Evolutionary conservation across 495 filamentous ascomycete species (phyloP).

Genomic region (Tirmania nivea): DNA sequence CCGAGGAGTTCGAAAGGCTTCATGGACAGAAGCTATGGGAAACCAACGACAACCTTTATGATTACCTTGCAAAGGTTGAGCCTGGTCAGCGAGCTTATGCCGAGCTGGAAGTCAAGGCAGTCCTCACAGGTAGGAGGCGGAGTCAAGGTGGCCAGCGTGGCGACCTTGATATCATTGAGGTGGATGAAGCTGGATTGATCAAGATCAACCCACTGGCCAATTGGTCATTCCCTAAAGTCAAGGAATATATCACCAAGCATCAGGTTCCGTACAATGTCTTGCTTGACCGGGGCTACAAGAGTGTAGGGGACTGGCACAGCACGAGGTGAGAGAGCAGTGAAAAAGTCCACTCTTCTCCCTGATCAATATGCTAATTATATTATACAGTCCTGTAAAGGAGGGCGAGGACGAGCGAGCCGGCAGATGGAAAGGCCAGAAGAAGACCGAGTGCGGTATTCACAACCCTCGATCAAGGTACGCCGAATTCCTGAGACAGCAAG

Average conservation of each 20-base stretch:
- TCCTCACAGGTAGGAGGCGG: slow-evolving; percentile 79
- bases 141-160: slow-evolving; percentile 89
- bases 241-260: slow-evolving; percentile 63
- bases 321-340: slow-evolving; percentile 29
- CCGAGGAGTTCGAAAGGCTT: slow-evolving; percentile 53
- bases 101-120: slow-evolving; percentile 71
- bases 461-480: slow-evolving; percentile 87
- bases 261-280: slow-evolving; percentile 85
- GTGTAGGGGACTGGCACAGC: slow-evolving; percentile 91
- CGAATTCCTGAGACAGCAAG: slow-evolving; percentile 53
- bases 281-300: slow-evolving; percentile 85
- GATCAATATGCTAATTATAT: neutral
- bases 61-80: slow-evolving; percentile 95
- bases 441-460: slow-evolving; percentile 97
- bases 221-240: slow-evolving; percentile 81
- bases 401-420: slow-evolving; percentile 94
- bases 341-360: neutral
- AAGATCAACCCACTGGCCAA: slow-evolving; percentile 98
- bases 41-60: slow-evolving; percentile 66
- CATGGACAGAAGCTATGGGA: slow-evolving; percentile 78
- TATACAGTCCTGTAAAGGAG: slow-evolving; percentile 48
- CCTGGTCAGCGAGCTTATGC: slow-evolving; percentile 80
- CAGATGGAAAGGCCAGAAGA: slow-evolving; percentile 81
- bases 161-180: slow-evolving; percentile 67
- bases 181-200: slow-evolving; percentile 79